phyloP scores from a whole-genome alignment of 352 stramenopile species.

The Pythium angustatum region DNA sequence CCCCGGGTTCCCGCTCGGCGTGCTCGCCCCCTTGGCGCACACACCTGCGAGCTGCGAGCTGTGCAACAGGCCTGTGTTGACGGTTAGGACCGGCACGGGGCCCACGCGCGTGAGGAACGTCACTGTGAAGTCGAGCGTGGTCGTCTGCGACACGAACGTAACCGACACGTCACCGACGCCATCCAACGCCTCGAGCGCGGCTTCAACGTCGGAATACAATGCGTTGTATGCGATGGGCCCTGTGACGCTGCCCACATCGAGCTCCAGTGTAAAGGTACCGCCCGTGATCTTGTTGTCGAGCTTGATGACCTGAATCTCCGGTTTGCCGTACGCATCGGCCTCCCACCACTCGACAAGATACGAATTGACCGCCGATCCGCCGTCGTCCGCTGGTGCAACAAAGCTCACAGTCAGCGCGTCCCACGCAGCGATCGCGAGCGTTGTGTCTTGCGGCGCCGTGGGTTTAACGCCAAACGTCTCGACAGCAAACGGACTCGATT shows the following conservation, averaged over 20 bases:
- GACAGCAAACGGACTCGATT: slow-evolving; percentile 66
- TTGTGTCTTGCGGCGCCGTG: slow-evolving; percentile 39
- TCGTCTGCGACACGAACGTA: slow-evolving; percentile 28
- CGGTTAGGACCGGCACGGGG: slow-evolving; percentile 33
- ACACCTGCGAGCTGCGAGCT: slow-evolving; percentile 46
- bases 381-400: slow-evolving; percentile 75
- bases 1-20: slow-evolving; percentile 34
- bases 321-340: slow-evolving; percentile 43
- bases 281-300: slow-evolving; percentile 71
- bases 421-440: slow-evolving; percentile 47
- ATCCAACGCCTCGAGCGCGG: slow-evolving; percentile 74
- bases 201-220: slow-evolving; percentile 77
- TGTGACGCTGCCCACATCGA: slow-evolving; percentile 49
- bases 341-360: slow-evolving; percentile 92
- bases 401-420: slow-evolving; percentile 87
- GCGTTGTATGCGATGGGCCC: slow-evolving; percentile 54
- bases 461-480: slow-evolving; percentile 57
- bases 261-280: slow-evolving; percentile 80
- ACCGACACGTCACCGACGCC: slow-evolving; percentile 84
- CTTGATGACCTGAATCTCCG: slow-evolving; percentile 85
- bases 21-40: slow-evolving; percentile 43
- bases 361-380: slow-evolving; percentile 75
- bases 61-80: slow-evolving; percentile 39
- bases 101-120: slow-evolving; percentile 56
- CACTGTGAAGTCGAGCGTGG: slow-evolving; percentile 49